These are phyloP conservation scores for Coemansia sp. DNA, from an alignment of 192 early-diverging fungal genomes.

Conservation along the genomic window DNA sequence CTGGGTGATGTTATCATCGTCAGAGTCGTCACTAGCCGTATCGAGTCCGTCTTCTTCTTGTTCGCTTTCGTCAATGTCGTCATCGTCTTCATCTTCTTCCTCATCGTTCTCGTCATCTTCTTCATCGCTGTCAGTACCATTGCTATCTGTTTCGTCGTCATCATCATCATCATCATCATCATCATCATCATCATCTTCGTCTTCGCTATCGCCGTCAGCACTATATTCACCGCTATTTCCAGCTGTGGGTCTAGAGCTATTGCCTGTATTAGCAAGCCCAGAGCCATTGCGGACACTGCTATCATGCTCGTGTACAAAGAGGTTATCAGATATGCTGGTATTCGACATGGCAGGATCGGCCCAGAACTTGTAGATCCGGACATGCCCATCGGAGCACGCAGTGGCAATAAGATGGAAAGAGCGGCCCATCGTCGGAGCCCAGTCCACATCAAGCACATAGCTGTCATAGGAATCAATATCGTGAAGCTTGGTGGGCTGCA, in stretches of 20 bases:
- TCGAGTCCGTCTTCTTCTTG: conserved; percentile 5
- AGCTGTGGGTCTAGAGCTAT: neutral
- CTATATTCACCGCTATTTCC: conserved; percentile 10
- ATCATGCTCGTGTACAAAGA: conserved; percentile 43
- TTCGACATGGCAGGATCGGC: conserved; percentile 28
- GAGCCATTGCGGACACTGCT: conserved; percentile 11
- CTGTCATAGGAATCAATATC: conserved; percentile 56
- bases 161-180: conserved; percentile 23
- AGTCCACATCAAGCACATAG: conserved; percentile 57
- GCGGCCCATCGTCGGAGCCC: conserved; percentile 58
- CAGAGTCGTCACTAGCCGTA: conserved; percentile 4
- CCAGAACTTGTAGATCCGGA: conserved; percentile 56
- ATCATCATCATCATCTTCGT: conserved; percentile 10
- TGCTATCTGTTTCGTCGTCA: conserved; percentile 14
- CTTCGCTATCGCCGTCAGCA: conserved; percentile 24
- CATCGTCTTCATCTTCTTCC: conserved; percentile 2
- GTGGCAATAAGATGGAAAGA: conserved; percentile 58
- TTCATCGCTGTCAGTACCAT: conserved; percentile 9
- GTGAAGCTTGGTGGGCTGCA: conserved; percentile 48
- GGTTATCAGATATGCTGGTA: conserved; percentile 22
- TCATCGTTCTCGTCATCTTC: conserved; percentile 8
- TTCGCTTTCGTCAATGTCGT: conserved; percentile 7
- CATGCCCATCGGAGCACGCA: conserved; percentile 43
- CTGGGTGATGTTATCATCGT: neutral
- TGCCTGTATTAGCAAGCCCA: neutral